Evolutionary conservation across 306 rosid species (phyloP).

Genomic region (Sechiopsis laciniata): DNA sequence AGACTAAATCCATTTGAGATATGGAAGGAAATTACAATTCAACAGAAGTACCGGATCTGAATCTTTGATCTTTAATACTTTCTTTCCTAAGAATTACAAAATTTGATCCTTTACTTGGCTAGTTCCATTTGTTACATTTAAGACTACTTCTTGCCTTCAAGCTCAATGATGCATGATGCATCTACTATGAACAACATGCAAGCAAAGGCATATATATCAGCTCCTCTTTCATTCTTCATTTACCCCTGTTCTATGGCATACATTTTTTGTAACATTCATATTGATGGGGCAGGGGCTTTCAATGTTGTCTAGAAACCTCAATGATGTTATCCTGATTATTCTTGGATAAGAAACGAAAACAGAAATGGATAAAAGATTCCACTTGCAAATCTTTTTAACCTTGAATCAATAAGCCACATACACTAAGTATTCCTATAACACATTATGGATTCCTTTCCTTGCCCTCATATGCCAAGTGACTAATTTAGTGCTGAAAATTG

Average conservation of each 20-base stretch:
- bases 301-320: neutral
- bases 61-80: neutral
- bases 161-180: neutral
- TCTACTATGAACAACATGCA: slow-evolving; percentile 5
- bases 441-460: neutral
- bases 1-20: neutral
- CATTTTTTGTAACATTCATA: neutral
- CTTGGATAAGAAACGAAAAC: neutral
- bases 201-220: neutral
- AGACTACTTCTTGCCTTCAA: slow-evolving; percentile 1
- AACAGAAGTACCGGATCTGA: neutral
- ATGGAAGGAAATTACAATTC: neutral
- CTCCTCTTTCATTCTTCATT: neutral
- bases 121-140: neutral
- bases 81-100: neutral
- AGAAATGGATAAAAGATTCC: neutral
- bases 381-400: neutral
- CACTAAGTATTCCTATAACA: neutral
- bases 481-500: neutral
- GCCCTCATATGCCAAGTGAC: neutral
- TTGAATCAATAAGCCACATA: neutral
- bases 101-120: neutral
- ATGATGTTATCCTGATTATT: neutral
- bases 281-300: slow-evolving; percentile 7
- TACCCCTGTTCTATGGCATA: neutral